Evolutionary conservation across 306 rosid genomes (phyloP).

Genomic region (Medicago truncatula): MtrunA17r5.0-ANR NC_053045.1:59613501-59614000

Average conservation of each 20-base stretch:
- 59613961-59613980: not conserved
- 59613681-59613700: conserved; percentile 19
- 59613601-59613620: conserved; percentile 24
- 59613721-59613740: conserved; percentile 26
- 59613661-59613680: conserved; percentile 26
- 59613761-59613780: conserved; percentile 32
- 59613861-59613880: not conserved
- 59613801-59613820: not conserved
- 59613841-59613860: not conserved
- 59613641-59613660: conserved; percentile 42
- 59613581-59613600: conserved; percentile 51
- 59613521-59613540: conserved; percentile 58
- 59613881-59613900: not conserved
- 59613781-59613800: conserved; percentile 10
- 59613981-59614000: no score
- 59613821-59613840: not conserved
- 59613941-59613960: not conserved
- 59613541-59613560: conserved; percentile 86
- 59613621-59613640: conserved; percentile 45
- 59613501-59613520: conserved; percentile 67
- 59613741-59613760: conserved; percentile 6
- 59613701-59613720: not conserved
- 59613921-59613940: not conserved
- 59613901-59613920: not conserved
- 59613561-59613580: conserved; percentile 52